A percentile compares a stretch with the other conserved stretches of the same genome.
These are phyloP conservation scores for Tetrapisispora pingtungensis DNA, from an alignment of 805 yeast genomes.

Conservation along the genomic window DNA sequence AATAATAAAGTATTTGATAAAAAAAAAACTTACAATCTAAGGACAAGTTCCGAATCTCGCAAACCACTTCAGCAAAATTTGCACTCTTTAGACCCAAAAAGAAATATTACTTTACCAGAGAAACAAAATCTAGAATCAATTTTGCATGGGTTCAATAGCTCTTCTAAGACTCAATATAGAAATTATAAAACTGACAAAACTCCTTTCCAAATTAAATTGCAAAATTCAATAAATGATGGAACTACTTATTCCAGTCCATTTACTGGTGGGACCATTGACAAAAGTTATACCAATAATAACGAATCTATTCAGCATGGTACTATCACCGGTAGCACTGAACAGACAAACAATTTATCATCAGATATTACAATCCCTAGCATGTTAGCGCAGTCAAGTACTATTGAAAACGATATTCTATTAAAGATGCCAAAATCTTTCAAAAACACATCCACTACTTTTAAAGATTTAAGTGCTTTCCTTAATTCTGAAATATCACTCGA, in stretches of 20 bases:
- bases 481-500: conserved; percentile 5
- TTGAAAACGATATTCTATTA: conserved; percentile 10
- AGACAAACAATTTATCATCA: not conserved
- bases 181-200: not conserved
- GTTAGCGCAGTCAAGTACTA: conserved; percentile 23
- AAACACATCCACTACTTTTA: conserved; percentile 22
- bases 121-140: conserved; percentile 13
- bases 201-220: not conserved
- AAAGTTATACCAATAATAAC: too few species aligned
- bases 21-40: conserved; percentile 2
- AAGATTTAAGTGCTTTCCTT: conserved; percentile 18
- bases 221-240: not conserved
- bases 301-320: too few species aligned
- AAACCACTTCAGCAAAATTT: not conserved
- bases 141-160: conserved; percentile 4
- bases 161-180: not conserved
- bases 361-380: conserved; percentile 11
- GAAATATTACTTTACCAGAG: conserved; percentile 22
- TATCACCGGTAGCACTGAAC: not conserved
- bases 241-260: not conserved
- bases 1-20: not conserved
- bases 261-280: not conserved
- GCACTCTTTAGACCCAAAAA: conserved; percentile 25
- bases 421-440: conserved; percentile 18
- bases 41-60: conserved; percentile 12